Evolutionary conservation across 176 grass and related monocot species (phyloP).

Genomic region (Panicum miliaceum): DNA sequence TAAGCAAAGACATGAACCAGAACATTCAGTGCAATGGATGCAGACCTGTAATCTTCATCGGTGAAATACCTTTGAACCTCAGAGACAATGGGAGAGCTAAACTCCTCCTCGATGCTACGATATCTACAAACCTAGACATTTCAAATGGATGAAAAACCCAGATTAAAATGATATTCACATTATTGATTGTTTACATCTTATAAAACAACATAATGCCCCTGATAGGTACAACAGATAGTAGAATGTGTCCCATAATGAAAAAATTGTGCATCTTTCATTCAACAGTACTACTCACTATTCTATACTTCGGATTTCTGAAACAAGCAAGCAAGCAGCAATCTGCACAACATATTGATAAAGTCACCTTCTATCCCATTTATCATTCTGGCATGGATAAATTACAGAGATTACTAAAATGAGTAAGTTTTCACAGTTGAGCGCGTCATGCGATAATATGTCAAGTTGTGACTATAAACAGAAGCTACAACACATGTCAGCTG

Average conservation of each 20-base stretch:
- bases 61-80: constrained; percentile 85
- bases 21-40: constrained; percentile 32
- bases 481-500: constrained; percentile 19
- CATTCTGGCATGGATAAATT: background rate
- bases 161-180: background rate
- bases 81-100: constrained; percentile 59
- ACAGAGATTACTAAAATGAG: background rate
- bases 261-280: background rate
- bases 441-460: constrained; percentile 12
- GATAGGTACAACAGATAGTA: background rate
- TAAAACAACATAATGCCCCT: background rate
- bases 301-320: background rate
- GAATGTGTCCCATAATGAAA: background rate
- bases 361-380: background rate
- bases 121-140: constrained; percentile 79
- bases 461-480: constrained; percentile 4
- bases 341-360: background rate
- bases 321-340: background rate
- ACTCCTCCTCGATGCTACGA: constrained; percentile 73
- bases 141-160: background rate
- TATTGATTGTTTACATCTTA: background rate
- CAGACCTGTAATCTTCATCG: constrained; percentile 90
- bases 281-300: background rate
- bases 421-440: background rate
- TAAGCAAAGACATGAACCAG: background rate